These are phyloP conservation scores for Rhizopus arrhizus DNA, from an alignment of 371 early-diverging fungal genomes.

Conservation along the genomic window DNA sequence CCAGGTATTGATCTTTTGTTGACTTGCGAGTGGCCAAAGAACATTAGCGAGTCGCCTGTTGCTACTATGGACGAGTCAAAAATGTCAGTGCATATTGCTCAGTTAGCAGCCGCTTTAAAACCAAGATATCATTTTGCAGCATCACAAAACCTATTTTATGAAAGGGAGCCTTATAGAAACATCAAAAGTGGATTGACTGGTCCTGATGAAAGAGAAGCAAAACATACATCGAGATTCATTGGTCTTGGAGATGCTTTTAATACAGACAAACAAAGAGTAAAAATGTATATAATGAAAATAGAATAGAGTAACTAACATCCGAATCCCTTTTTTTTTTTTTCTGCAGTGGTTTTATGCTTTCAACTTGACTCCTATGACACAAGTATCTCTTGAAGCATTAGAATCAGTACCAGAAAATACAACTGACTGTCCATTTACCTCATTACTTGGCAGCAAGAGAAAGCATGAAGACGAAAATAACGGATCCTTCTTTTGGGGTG, in stretches of 20 bases:
- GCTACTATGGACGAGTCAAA: constrained; percentile 21
- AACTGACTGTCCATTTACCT: constrained; percentile 66
- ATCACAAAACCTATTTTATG: constrained; percentile 68
- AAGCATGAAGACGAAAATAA: constrained; percentile 31
- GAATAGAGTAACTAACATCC: background rate
- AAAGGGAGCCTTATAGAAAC: constrained; percentile 85
- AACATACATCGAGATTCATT: constrained; percentile 82
- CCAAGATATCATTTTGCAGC: constrained; percentile 91
- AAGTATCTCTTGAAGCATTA: constrained; percentile 42
- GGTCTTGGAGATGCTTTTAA: constrained; percentile 77
- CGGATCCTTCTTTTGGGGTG: constrained; percentile 45
- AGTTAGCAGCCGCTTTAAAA: constrained; percentile 56
- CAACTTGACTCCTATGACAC: constrained; percentile 72
- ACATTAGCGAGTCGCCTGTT: constrained; percentile 41
- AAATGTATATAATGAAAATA: background rate
- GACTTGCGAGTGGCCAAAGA: constrained; percentile 78
- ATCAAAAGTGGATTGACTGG: constrained; percentile 38
- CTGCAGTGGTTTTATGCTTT: constrained; percentile 93
- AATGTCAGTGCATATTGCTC: constrained; percentile 41
- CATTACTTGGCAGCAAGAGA: constrained; percentile 35
- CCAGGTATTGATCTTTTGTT: constrained; percentile 81
- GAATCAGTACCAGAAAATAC: constrained; percentile 52
- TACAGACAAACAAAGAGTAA: constrained; percentile 60
- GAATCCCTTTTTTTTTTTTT: constrained; percentile 10
- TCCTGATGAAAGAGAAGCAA: constrained; percentile 45